Evolutionary conservation across 805 yeast genomes (phyloP), one percentile per base, ranked within the genome.

Genomic region (Pichia kluyveri): DNA sequence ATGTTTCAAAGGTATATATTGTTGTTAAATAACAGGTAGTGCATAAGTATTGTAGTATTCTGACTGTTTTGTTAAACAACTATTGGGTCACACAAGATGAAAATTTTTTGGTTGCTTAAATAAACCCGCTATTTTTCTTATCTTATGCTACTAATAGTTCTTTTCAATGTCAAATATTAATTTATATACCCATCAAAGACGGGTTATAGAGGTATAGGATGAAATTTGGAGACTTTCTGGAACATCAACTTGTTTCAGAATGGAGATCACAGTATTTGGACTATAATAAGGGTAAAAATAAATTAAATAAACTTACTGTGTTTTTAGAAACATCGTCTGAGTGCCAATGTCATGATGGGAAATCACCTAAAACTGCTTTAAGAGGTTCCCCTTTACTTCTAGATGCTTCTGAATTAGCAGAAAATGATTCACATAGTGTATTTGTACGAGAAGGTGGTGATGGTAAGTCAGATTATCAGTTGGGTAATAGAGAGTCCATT

Each of bases 191-290:
- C 5, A 23, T 6, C 5, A 23, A 4, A 23, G 26, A 23, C 26
- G 5, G 26, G 6, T 23, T 23, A 23, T 23, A 23, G 1, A 23
- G 26, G 26, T 23, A 23, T 23, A 23, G 26, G 6, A 83, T 83
- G 91, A 82, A 83, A 65, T 83, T 83, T 60, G 83, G 81, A 9
- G 83, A 80, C 54, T 76, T 83, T 27, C 66, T 83, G 48, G 77
- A 73, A 54, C 80, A 81, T 44, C 81, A 82, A 48, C 69, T 81
- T 38, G 84, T 86, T 45, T 96, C 96, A 4, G 95, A 86, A 59
- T 90, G 98, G 98, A 81, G 79, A 58, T 83, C 80, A 43, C 82
- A 82, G 58, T 90, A 90, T 60, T 70, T 91, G 34, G 86, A 86
- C 57, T 83, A 83, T 59, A 77, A 78, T 53, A 60, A 65, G 43